phyloP scores from a whole-genome alignment of 257 asterid genomes.

The Ilex asprella region DNA sequence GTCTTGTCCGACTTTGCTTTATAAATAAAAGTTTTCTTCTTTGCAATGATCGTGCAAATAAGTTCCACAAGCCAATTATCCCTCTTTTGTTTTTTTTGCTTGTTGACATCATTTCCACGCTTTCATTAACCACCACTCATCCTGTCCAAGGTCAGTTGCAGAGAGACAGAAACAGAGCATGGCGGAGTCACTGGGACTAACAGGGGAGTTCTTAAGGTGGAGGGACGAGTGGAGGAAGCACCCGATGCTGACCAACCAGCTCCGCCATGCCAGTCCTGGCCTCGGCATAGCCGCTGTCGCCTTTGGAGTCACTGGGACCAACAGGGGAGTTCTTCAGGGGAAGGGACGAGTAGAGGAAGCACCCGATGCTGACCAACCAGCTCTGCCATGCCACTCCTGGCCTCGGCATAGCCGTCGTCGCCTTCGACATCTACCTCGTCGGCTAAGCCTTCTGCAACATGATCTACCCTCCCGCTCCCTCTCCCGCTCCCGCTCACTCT shows the following conservation, averaged over 20 bases:
- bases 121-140: no score
- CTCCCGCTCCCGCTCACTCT: slow-evolving; percentile 33
- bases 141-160: no score
- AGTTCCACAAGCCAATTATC: no score
- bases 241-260: slow-evolving; percentile 76
- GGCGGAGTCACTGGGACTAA: slow-evolving; percentile 40
- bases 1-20: no score
- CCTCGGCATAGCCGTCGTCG: slow-evolving; percentile 78
- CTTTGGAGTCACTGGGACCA: slow-evolving; percentile 75
- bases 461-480: slow-evolving; percentile 14
- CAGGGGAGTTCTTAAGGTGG: slow-evolving; percentile 91
- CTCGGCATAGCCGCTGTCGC: slow-evolving; percentile 85
- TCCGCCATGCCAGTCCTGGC: slow-evolving; percentile 94
- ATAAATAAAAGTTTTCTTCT: no score
- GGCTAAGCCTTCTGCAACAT: slow-evolving; percentile 48
- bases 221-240: slow-evolving; percentile 96
- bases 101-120: no score
- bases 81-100: no score
- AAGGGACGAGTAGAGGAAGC: slow-evolving; percentile 93
- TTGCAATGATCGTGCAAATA: no score
- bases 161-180: no score
- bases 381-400: slow-evolving; percentile 95
- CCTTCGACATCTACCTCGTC: slow-evolving; percentile 69
- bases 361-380: slow-evolving; percentile 80
- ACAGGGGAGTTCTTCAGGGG: slow-evolving; percentile 95